Base-by-base conservation (phyloP, 2,329 filamentous ascomycete species). In the Xylaria sp. region DNA sequence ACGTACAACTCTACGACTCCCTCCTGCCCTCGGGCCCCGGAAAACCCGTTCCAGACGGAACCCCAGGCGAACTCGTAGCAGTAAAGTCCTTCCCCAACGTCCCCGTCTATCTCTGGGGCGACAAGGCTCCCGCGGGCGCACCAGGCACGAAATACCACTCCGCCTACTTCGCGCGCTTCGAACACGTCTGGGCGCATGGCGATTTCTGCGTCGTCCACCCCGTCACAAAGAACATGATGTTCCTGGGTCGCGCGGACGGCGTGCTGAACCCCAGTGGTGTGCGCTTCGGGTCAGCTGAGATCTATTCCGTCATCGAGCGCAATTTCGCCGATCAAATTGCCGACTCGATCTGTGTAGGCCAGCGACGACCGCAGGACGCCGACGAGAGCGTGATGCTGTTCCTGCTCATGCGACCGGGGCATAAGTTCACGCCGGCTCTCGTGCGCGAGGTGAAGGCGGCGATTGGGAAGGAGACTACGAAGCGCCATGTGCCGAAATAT, bases 281-380 rank as follows among this genome's bases (percentile, higher is more conserved):
- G 9, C 80, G 90, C 0, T 95, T 94, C 68, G 91, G 90, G 0
- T 89, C 85, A 3, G 86, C 89, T 0, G 91, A 94, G 72, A 88
- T 94, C 39, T 95, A 94, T 72, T 82, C 81, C 10, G 87, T 92
- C 0, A 73, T 92, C 3, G 88, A 91, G 73, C 76, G 79, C 23
- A 76, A 81, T 57, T 92, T 93, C 63, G 76, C 83, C 0, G 78
- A 81, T 13, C 76, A 80, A 54, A 75, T 94, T 2, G 78, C 79
- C 3, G 91, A 94, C 69, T 86, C 85, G n/a, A 79, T 94, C 34
- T 93, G 90, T 59, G 89, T 94, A 0, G 91, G 91, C 0, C 90
- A 93, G 74, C 77, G 90, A 18, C 75, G 91, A 34, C 84, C 84
- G 0, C 64, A 71, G 8, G 82, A 85, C 58, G 60, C 68, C 2